A percentile compares a stretch with the other conserved stretches of the same genome.
Evolutionary conservation across 2,329 filamentous ascomycete species (phyloP).

Genomic region (Fusarium sp.): DNA sequence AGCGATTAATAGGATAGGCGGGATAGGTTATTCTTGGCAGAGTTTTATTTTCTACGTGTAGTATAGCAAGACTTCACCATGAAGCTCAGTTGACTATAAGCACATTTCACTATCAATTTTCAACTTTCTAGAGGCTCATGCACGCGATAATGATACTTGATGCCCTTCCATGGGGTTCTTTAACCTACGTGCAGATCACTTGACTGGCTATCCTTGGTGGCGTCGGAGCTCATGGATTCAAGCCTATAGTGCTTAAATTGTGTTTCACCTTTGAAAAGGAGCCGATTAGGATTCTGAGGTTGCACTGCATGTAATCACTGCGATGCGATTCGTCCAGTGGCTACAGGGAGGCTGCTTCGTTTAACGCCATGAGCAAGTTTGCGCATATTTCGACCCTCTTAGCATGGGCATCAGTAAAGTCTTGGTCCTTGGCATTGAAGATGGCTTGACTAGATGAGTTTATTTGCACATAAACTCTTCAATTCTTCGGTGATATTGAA

Average conservation of each 20-base stretch:
- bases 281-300: fast-evolving
- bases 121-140: background rate
- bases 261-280: fast-evolving
- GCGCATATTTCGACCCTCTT: background rate
- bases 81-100: background rate
- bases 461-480: background rate
- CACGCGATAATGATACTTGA: too few relatives aligned
- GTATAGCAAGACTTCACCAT: background rate
- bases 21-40: background rate
- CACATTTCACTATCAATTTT: background rate
- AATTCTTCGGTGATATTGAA: fast-evolving
- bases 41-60: background rate
- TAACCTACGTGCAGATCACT: background rate
- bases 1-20: background rate
- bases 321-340: fast-evolving
- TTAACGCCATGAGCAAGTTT: background rate
- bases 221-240: background rate
- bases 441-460: background rate
- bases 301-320: background rate
- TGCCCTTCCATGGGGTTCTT: background rate
- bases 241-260: background rate
- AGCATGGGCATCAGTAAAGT: fast-evolving
- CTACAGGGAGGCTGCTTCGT: too few relatives aligned
- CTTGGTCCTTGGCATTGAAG: background rate
- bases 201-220: fast-evolving